phyloP scores from a whole-genome alignment of 768 basidiomycete species.

The Lactarius psammicola region DNA sequence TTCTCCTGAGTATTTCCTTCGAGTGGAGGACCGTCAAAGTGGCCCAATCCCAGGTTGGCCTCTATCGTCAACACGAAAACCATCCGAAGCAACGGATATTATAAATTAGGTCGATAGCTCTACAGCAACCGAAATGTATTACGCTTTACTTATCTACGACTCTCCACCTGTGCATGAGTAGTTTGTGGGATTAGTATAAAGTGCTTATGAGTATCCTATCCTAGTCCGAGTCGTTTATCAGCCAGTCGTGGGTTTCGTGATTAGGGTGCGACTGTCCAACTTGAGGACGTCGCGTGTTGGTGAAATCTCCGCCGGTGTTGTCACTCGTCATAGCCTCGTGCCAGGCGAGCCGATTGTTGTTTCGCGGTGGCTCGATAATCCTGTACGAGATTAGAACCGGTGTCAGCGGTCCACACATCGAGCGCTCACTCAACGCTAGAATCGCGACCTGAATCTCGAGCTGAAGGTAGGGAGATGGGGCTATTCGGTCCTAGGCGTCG shows the following conservation, averaged over 20 bases:
- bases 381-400: slow-evolving; percentile 14
- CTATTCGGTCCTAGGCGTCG: background rate
- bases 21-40: slow-evolving; percentile 56
- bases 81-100: slow-evolving; percentile 6
- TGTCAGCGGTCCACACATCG: background rate
- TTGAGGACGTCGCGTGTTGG: background rate
- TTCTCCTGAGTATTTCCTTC: slow-evolving; percentile 59
- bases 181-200: background rate
- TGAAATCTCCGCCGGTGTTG: background rate
- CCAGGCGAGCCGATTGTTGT: background rate
- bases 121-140: background rate
- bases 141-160: background rate
- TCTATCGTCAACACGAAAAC: background rate
- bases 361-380: slow-evolving; percentile 12
- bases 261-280: background rate
- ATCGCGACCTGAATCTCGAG: slow-evolving; percentile 7
- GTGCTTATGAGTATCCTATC: background rate
- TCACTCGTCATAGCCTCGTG: background rate
- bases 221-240: slow-evolving; percentile 26
- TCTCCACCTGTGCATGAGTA: background rate
- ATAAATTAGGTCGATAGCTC: slow-evolving; percentile 3
- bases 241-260: slow-evolving; percentile 20
- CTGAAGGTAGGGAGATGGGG: background rate
- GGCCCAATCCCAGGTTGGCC: slow-evolving; percentile 33
- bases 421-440: slow-evolving; percentile 22